These are phyloP conservation scores for Backusella mclennaniae DNA, from an alignment of 192 early-diverging fungal species.

Conservation along the genomic window DNA sequence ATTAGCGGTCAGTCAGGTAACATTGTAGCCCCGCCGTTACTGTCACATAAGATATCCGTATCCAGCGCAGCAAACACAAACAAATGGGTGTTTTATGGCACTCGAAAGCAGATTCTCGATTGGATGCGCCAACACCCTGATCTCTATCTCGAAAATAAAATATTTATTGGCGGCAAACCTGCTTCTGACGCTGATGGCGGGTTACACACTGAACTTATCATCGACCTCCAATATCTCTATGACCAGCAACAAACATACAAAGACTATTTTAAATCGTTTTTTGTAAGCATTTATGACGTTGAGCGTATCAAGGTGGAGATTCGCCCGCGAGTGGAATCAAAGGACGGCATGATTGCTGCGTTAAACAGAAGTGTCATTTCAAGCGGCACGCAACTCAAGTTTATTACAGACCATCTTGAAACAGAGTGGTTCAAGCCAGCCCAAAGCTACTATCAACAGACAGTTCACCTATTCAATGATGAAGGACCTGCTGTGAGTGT, in stretches of 20 bases:
- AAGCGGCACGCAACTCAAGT: conserved; percentile 40
- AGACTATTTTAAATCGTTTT: conserved; percentile 40
- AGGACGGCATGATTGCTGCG: conserved; percentile 36
- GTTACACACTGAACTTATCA: conserved; percentile 41
- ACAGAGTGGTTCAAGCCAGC: conserved; percentile 43
- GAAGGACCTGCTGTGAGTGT: conserved; percentile 25
- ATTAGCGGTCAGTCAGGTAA: conserved; percentile 10
- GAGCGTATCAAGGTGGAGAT: conserved; percentile 43
- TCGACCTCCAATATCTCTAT: conserved; percentile 42
- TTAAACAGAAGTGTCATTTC: conserved; percentile 41
- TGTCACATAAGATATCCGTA: conserved; percentile 42
- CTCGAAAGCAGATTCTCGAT: conserved; percentile 44
- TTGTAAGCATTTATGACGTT: conserved; percentile 36
- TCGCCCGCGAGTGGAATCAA: conserved; percentile 40
- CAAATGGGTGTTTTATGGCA: conserved; percentile 49
- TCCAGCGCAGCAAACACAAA: conserved; percentile 41
- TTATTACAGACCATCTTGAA: conserved; percentile 41
- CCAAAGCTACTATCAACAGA: conserved; percentile 31
- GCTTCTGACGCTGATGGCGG: conserved; percentile 4
- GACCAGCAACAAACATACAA: conserved; percentile 42
- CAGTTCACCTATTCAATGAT: conserved; percentile 32
- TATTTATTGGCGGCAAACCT: conserved; percentile 37
- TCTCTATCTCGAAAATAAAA: conserved; percentile 32
- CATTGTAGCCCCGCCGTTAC: conserved; percentile 44
- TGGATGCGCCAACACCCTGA: conserved; percentile 39